phyloP scores from a whole-genome alignment of 2,329 filamentous ascomycete genomes.

The Aureobasidium vineae region DNA sequence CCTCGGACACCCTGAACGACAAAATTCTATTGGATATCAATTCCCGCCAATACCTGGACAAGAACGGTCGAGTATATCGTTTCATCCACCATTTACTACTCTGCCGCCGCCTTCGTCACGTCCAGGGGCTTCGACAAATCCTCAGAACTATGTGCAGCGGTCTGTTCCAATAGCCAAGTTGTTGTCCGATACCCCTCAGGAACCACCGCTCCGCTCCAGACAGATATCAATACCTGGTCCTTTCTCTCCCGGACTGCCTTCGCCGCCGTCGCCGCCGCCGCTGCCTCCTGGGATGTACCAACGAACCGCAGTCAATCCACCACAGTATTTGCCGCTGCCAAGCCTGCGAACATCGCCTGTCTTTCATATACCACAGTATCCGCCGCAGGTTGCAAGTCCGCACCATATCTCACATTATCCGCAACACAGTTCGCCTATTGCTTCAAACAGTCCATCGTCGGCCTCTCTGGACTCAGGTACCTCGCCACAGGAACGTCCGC shows the following conservation, averaged over 20 bases:
- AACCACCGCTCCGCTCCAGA: conserved; percentile 20
- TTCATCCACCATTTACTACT: conserved; percentile 18
- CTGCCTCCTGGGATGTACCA: conserved; percentile 22
- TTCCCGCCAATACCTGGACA: conserved; percentile 8
- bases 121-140: conserved; percentile 16
- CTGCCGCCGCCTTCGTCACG: conserved; percentile 11
- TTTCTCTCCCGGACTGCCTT: conserved; percentile 1
- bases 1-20: conserved; percentile 40
- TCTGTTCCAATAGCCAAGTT: conserved; percentile 23
- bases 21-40: conserved; percentile 10
- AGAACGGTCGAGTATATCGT: conserved; percentile 10
- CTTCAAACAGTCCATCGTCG: conserved; percentile 29
- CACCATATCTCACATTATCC: conserved; percentile 3
- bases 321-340: conserved; percentile 25
- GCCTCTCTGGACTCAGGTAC: conserved; percentile 31
- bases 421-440: conserved; percentile 31
- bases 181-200: conserved; percentile 6
- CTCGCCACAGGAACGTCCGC: conserved; percentile 31
- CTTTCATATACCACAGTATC: conserved; percentile 24
- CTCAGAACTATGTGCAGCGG: conserved; percentile 15
- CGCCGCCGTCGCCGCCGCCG: conserved; percentile 25
- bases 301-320: conserved; percentile 25
- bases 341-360: conserved; percentile 26
- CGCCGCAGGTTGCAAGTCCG: conserved; percentile 1
- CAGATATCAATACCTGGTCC: conserved; percentile 19